Conservation (phyloP, 192 early-diverging fungal genomes). For the Umbelopsis isabellina region DNA sequence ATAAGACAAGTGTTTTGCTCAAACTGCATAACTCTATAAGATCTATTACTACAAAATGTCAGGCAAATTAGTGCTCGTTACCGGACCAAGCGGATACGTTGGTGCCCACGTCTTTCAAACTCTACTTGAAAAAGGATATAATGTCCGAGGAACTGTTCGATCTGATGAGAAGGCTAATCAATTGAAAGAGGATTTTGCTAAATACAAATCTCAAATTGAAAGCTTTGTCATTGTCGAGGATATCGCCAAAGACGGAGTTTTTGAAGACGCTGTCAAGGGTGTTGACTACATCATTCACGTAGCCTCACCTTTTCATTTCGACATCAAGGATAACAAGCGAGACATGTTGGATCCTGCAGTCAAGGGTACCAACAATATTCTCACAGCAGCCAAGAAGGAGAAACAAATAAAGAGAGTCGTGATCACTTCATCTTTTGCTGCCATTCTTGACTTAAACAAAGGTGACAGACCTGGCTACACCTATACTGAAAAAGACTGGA, state of each 20-base stretch:
- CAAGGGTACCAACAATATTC: background rate
- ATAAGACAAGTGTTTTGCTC: too few species aligned
- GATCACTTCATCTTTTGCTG: background rate
- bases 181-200: conserved; percentile 1
- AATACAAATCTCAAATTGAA: background rate
- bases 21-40: too few species aligned
- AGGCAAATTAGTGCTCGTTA: background rate
- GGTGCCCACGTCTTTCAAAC: background rate
- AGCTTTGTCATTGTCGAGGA: background rate
- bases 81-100: background rate
- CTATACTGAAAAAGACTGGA: background rate
- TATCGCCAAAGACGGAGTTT: background rate
- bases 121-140: background rate
- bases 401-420: background rate
- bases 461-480: background rate
- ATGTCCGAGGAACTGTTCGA: background rate
- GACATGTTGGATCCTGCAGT: background rate
- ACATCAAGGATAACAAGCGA: background rate
- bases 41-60: too few species aligned
- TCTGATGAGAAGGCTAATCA: background rate
- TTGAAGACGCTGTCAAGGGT: conserved; percentile 5
- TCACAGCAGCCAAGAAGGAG: background rate
- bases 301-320: background rate
- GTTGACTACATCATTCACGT: conserved; percentile 1
- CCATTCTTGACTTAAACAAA: background rate